Evolutionary conservation across 2,329 filamentous ascomycete species (phyloP), one percentile per base, ranked within the genome.

Genomic region (Mollisiaceae sp.): DNA sequence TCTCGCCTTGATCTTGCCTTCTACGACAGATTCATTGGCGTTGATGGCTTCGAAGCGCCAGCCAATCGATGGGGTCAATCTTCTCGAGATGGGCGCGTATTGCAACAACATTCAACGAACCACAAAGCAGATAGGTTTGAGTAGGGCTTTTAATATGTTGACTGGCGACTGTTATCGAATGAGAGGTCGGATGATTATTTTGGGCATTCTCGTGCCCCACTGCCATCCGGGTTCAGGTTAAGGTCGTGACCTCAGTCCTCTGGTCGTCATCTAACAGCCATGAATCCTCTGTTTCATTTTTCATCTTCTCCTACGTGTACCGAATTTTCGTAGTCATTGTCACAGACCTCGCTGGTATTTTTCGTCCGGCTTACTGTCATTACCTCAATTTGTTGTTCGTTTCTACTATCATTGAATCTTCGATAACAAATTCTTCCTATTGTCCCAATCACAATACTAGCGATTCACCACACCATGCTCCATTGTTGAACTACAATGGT

Each of bases 121-220:
- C 59, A 66, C 36, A 54, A 60, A 55, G 54, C 62, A 55, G 55
- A 62, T 36, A 69, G 63, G 62, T 55, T 59, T 27, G 36, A 62
- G 59, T 54, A 58, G 60, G 69, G 60, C 27, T 38, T 64, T 62
- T 39, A 69, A 67, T 67, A 59, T 62, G 59, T 64, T 59, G 36
- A 64, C 55, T 60, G 63, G 71, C 69, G 66, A 72, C 66, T 72
- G 71, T 66, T 24, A 59, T 69, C 74, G 72, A 74, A 75, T 75
- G 63, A 71, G 52, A 63, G 67, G 22, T 45, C 39, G n/a, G 32
- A 56, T 35, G 35, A 64, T 32, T 69, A 68, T 70, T 70, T 64
- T 70, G 62, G 68, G 61, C 64, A 38, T 60, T 38, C 45, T 60
- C 27, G 24, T n/a, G 45, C 57, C 59, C 66, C 65, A 63, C 63